Base-by-base conservation (phyloP, 805 yeast species). In the Peterozyma toletana region DNA sequence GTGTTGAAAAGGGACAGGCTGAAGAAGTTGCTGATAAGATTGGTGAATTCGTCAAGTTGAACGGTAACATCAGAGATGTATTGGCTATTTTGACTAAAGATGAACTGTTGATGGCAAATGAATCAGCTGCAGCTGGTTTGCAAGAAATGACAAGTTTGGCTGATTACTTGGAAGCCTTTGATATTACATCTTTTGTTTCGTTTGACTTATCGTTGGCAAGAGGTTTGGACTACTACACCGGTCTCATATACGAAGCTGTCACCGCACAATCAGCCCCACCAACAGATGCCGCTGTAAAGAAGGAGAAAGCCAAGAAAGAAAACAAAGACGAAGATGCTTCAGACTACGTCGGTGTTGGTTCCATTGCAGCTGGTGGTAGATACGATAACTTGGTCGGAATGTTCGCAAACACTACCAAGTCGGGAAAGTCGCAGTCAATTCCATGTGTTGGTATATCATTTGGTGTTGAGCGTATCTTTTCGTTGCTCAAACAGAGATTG, bases 291-390 rank as follows among this genome's bases (percentile, higher is more conserved):
- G 71, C 70, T 33, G 89, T 78, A 62, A 69, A 80, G 62, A 83
- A 78, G 60, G 70, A 64, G 15, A 67, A 66, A 53, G 58, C 60
- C 16, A 58, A 60, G 39, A 47, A 54, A 46, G 63, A 57, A 35
- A 21, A 21, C 7, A 86, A 75, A 14, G 91, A 77, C 42, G 96
- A 88, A 52, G 97, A 93, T 64, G 96, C 96, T 45, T 86, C 95
- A 42, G 97, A 87, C 51, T 88, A 86, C 55, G 98, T 93, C 43
- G 99, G 99, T 54, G 96, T 91, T 37, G 99, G 99, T 33, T 93
- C 99, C 5, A 89, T 93, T 57, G 96, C 96, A 41, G 99, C 96
- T 40, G 99, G 99, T 68, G 99, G 99, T 51, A 86, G 99, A 65
- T 93, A 93, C 65, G 99, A 93, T 64, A 84, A 85, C 56, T 77